Percentiles rank a stretch among this genome's conserved stretches.
phyloP scores from a whole-genome alignment of 345 rosid genomes.

The Ricinus communis region DNA sequence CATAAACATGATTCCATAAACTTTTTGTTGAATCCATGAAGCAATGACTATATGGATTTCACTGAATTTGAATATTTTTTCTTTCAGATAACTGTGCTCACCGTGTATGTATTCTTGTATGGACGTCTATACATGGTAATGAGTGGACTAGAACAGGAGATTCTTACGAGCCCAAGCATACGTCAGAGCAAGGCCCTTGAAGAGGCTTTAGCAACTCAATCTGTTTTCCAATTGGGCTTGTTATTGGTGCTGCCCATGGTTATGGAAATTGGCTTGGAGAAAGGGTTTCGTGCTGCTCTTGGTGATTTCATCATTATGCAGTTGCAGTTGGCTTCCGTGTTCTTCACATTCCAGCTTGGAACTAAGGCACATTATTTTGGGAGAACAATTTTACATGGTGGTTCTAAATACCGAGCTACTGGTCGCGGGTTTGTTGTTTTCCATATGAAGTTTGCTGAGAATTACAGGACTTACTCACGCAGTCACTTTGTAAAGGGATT shows the following conservation, averaged over 20 bases:
- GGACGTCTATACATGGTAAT: slow-evolving; percentile 88
- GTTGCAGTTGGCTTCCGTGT: slow-evolving; percentile 90
- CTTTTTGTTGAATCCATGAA: not conserved
- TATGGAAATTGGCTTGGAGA: slow-evolving; percentile 94
- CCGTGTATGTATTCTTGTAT: slow-evolving; percentile 80
- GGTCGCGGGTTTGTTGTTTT: slow-evolving; percentile 91
- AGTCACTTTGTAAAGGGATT: slow-evolving; percentile 95
- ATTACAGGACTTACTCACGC: slow-evolving; percentile 83
- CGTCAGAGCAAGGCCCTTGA: slow-evolving; percentile 79
- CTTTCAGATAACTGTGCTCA: slow-evolving; percentile 79
- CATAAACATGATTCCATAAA: not conserved
- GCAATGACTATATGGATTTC: not conserved
- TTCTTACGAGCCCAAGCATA: slow-evolving; percentile 52
- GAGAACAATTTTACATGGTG: slow-evolving; percentile 93
- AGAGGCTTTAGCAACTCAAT: slow-evolving; percentile 77
- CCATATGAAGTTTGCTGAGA: slow-evolving; percentile 87
- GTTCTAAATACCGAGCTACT: slow-evolving; percentile 78
- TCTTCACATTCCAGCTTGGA: slow-evolving; percentile 98
- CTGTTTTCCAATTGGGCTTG: slow-evolving; percentile 84
- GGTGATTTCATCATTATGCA: slow-evolving; percentile 95
- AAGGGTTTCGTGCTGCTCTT: slow-evolving; percentile 86
- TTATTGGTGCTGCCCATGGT: slow-evolving; percentile 86
- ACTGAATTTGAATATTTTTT: slow-evolving; percentile 13
- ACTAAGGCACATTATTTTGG: slow-evolving; percentile 91
- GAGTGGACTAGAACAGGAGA: slow-evolving; percentile 80